Conservation (phyloP, 805 yeast genomes). For the Wickerhamiella slavikovae region DNA sequence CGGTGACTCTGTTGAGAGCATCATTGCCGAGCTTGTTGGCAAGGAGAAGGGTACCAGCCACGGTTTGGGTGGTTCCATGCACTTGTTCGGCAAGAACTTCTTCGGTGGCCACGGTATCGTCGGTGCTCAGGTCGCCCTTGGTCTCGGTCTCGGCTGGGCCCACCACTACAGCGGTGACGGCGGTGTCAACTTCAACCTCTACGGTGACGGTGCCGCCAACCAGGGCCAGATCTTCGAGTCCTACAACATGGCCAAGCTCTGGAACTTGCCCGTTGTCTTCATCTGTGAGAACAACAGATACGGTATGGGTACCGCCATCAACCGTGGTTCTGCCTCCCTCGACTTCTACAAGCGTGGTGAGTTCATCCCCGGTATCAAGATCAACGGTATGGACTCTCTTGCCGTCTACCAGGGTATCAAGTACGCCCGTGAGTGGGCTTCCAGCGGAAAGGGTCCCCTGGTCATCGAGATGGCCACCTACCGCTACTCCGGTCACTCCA, state of each 20-base stretch:
- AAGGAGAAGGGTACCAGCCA: conserved; percentile 82
- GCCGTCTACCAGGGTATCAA: conserved; percentile 91
- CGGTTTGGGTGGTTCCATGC: conserved; percentile 99
- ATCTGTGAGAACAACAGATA: conserved; percentile 98
- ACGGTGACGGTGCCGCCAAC: conserved; percentile 99
- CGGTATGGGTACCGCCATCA: conserved; percentile 98
- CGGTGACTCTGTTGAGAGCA: conserved; percentile 78
- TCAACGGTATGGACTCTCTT: conserved; percentile 95
- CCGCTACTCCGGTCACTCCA: conserved; percentile 99
- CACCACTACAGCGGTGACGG: conserved; percentile 78
- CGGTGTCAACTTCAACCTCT: conserved; percentile 61
- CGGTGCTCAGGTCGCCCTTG: conserved; percentile 97
- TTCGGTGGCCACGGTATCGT: conserved; percentile 99
- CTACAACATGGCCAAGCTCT: conserved; percentile 96
- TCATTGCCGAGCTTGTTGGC: conserved; percentile 93
- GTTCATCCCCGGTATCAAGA: conserved; percentile 95
- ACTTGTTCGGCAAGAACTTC: conserved; percentile 87
- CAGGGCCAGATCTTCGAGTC: conserved; percentile 98
- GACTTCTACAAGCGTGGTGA: conserved; percentile 99
- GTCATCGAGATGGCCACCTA: conserved; percentile 95
- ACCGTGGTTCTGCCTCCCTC: conserved; percentile 90
- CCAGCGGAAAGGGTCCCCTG: conserved; percentile 85
- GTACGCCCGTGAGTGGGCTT: conserved; percentile 92
- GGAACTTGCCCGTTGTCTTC: conserved; percentile 88
- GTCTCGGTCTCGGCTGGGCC: conserved; percentile 96